These are phyloP conservation scores for Veloboletus limbatus DNA, from an alignment of 1,284 basidiomycete species.

Conservation along the genomic window DNA sequence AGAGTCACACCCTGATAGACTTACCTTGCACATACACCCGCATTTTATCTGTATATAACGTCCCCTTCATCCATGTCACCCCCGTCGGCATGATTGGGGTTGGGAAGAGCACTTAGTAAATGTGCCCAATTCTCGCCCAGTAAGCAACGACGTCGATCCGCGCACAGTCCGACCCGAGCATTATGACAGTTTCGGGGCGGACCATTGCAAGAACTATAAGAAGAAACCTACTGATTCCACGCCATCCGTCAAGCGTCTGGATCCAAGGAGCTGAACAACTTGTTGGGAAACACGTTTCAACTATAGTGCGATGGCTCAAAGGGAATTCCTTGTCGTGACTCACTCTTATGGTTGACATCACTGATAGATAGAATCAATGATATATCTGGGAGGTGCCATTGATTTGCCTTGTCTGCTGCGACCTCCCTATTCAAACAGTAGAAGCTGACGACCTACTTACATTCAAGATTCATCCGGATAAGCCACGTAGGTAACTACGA, in stretches of 20 bases:
- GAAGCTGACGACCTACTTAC: too few species aligned
- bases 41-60: not conserved
- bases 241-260: too few species aligned
- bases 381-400: not conserved
- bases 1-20: not conserved
- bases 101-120: slow-evolving; percentile 25
- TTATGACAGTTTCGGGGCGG: too few species aligned
- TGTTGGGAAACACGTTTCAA: too few species aligned
- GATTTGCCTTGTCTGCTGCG: slow-evolving; percentile 6
- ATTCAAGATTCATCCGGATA: slow-evolving; percentile 1
- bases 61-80: slow-evolving; percentile 14
- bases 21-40: not conserved
- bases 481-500: slow-evolving; percentile 11
- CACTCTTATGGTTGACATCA: too few species aligned
- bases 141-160: slow-evolving; percentile 12
- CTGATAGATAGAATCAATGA: too few species aligned
- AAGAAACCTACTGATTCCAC: too few species aligned
- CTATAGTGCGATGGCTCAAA: too few species aligned
- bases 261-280: too few species aligned
- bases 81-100: slow-evolving; percentile 18
- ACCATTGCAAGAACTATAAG: too few species aligned
- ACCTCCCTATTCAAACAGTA: too few species aligned
- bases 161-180: slow-evolving; percentile 8
- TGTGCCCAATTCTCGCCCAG: slow-evolving; percentile 12
- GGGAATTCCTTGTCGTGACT: too few species aligned